phyloP scores from a whole-genome alignment of 345 rosid genomes.

The Salix suchowensis region DNA sequence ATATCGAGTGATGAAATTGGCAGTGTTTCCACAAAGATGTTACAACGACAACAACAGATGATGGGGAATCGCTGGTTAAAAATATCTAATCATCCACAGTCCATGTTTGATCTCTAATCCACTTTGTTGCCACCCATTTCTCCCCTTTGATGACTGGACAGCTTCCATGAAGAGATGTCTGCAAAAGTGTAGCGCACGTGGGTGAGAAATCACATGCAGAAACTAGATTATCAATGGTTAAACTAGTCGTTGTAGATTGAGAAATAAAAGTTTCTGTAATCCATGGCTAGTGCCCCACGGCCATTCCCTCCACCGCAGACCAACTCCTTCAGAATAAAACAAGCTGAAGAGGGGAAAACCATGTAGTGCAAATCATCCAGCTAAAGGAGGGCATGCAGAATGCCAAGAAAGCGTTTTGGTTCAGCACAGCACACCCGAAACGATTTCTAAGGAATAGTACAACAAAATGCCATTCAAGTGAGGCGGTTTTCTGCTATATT shows the following conservation, averaged over 20 bases:
- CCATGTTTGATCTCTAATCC: conserved; percentile 25
- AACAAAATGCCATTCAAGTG: no score
- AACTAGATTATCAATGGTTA: not conserved
- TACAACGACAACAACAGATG: not conserved
- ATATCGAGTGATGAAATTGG: not conserved
- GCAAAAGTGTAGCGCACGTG: not conserved
- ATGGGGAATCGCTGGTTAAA: not conserved
- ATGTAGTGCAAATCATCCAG: not conserved
- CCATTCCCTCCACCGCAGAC: not conserved
- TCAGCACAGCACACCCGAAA: no score
- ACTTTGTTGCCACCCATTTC: conserved; percentile 38
- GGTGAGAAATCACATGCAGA: not conserved
- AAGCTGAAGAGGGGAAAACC: not conserved
- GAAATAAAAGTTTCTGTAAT: not conserved
- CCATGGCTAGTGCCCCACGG: not conserved
- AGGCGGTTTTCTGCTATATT: not conserved
- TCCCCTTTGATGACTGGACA: conserved; percentile 26
- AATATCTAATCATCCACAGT: not conserved
- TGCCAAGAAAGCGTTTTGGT: not conserved
- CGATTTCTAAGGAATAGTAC: no score
- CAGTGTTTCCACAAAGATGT: not conserved
- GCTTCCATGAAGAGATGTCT: conserved; percentile 35
- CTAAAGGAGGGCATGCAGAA: not conserved
- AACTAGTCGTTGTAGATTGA: not conserved
- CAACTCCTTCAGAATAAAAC: not conserved